Evolutionary conservation across 2,329 filamentous ascomycete genomes (phyloP), one percentile per base, ranked within the genome.

Genomic region (Trichoderma guizhouense): DNA sequence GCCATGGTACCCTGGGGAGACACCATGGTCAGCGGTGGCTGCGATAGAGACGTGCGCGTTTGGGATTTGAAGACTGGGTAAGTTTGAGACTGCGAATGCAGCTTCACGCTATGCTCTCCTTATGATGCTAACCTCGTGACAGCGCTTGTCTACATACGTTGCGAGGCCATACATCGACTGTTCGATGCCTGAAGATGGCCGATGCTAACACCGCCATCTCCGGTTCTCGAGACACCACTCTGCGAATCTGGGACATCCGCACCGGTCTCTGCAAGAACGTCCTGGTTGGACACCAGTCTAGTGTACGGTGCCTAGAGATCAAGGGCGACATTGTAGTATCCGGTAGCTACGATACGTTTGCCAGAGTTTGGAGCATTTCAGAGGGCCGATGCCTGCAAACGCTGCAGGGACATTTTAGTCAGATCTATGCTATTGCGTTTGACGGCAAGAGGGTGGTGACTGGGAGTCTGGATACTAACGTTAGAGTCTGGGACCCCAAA

Each of bases 1-100:
- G 96, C 96, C 63, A 98, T 99, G 95, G 94, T 99, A 28, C 96
- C 96, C 7, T 98, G 95, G 93, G 95, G 93, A 72, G 95, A 99
- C 80, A 92, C 93, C 68, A 87, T 99, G 73, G 96, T 99, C 73
- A 98, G 94, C 77, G 96, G 96, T 77, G 96, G 96, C 7, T 99
- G 96, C 80, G 96, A 99, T 83, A 90, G 96, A 73, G 96, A 99
- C 79, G 96, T 99, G 32, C 89, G 96, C 71, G 96, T 99, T 7
- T 99, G 96, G 96, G 93, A 99, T 78, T 91, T 99, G 85, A 90
- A 91, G 65, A 97, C 93, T 73, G 96, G 95, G 93, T 97, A 88
- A 81, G 90, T 77, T 36, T 6, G 39, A 7, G 51, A 32, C 18
- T 32, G 3, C 18, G 12, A 26, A 32, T 60, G 24, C 28, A 30